Base-by-base conservation (phyloP, 108 stramenopile genomes). In the Nannochloropsis oceanica region DNA sequence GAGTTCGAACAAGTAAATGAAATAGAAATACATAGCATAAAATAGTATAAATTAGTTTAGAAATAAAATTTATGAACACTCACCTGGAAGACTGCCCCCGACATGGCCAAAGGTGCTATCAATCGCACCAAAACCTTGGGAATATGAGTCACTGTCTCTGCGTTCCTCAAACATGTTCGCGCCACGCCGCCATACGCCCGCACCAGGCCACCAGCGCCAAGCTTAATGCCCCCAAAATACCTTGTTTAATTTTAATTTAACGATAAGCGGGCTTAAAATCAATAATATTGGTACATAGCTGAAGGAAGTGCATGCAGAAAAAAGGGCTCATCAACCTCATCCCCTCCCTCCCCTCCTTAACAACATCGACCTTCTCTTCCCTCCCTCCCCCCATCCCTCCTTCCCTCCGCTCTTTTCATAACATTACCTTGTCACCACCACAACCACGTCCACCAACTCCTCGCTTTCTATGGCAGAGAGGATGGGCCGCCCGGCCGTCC, bases 401-500 rank as follows among this genome's bases (percentile, higher is more conserved):
- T 10, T n/a, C n/a, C 59, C 59, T 73, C 59, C 59, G 8, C 59
- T n/a, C 59, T n/a, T 1, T n/a, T n/a, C 59, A 18, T 73, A 18
- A 7, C n/a, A 18, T n/a, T 73, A 73, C n/a, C 90, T 25, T 8
- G 87, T 90, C 1, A 91, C 90, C 44, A 90, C 87, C 25, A 91
- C 90, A 20, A 86, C 27, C 8, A 89, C 89, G 46, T 91, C 85
- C 44, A 81, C 86, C 42, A 91, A 24, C 13, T 89, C 87, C 86
- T 85, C 85, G 85, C 89, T 83, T 27, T 91, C 88, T 34, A 91
- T 91, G 12, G 88, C 85, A 24, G 85, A 82, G 24, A 91, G 89
- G 25, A 91, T 91, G 34, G 90, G 90, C 89, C 85, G 83, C 9
- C 90, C 90, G 12, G 90, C 90, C 44, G 90, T 91, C 7, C 90